Conservation (phyloP, 78 protist genomes). For the Diacronema lutheri region DNA sequence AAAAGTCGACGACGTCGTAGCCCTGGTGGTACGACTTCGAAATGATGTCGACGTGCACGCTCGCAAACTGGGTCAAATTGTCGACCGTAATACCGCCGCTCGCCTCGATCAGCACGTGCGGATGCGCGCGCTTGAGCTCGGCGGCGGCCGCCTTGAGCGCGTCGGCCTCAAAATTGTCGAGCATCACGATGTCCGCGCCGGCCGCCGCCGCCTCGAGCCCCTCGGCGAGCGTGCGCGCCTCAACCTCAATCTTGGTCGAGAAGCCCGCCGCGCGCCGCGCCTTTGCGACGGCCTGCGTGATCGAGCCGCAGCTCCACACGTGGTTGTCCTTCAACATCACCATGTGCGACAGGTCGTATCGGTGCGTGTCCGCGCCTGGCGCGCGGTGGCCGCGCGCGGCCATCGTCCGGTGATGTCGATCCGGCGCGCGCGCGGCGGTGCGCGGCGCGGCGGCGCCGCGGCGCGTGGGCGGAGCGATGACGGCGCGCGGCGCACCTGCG, state of each 20-base stretch:
- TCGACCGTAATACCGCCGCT: constrained; percentile 83
- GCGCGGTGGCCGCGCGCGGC: no score
- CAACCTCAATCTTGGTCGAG: constrained; percentile 86
- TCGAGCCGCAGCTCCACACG: constrained; percentile 73
- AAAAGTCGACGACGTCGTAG: constrained; percentile 3
- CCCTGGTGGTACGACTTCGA: constrained; percentile 29
- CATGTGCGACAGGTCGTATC: constrained; percentile 87
- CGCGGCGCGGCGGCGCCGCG: no score
- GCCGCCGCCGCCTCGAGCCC: constrained; percentile 70
- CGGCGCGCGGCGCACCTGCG: constrained; percentile 34
- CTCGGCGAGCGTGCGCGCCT: constrained; percentile 62
- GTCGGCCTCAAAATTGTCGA: constrained; percentile 68
- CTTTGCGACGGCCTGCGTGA: constrained; percentile 69
- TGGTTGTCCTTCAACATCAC: constrained; percentile 90
- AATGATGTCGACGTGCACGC: constrained; percentile 71
- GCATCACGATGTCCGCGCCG: constrained; percentile 92
- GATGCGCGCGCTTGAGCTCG: constrained; percentile 9
- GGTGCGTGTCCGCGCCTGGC: constrained; percentile 82
- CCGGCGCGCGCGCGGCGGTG: no score
- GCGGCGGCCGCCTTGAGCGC: constrained; percentile 2
- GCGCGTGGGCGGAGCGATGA: no score
- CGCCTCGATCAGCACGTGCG: constrained; percentile 79
- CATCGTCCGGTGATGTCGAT: no score
- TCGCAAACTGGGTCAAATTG: constrained; percentile 50
- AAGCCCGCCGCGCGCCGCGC: constrained; percentile 82